Evolutionary conservation across 225 moss, liverwort and hornwort species (phyloP), one percentile per base, ranked within the genome.

Genomic region (Lunularia cruciata): DNA sequence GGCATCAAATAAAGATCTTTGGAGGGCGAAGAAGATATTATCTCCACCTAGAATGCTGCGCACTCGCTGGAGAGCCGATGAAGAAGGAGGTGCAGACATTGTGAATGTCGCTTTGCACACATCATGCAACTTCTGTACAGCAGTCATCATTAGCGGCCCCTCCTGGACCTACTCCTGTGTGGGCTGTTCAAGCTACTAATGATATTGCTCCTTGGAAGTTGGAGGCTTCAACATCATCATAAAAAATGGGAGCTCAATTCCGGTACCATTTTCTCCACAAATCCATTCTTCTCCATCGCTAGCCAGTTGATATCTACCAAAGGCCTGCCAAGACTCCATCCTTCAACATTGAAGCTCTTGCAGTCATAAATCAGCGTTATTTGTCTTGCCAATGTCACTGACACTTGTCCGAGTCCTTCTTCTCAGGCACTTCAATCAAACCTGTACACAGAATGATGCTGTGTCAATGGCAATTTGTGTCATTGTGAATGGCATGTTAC

Each of bases 41-140:
- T 27, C 36, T 51, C 43, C 60, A 90, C 90, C 90, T 45, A 90
- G 65, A 7, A 88, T 73, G 10, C 75, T 64, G 35, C 91, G 93
- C 56, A 99, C 98, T 55, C 85, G 84, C 46, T 88, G 85, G 75
- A 93, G 78, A 28, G 85, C 85, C 69, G 70, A 74, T 55, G 85
- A 84, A 46, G 89, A 83, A 30, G 98, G 91, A 57, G 86, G 78
- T 61, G 81, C 57, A 6, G 87, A 76, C 14, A 88, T 72, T 37
- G 85, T 83, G 40, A 99, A 99, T 39, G 86, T 81, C 61, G 85
- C 85, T 77, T 82, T 91, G 57, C 98, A 93, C 42, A 89, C 86
- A 60, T 99, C 98, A 67, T 93, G 89, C 68, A 99, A 77, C 58
- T 87, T 83, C 80, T 99, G 98, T 3, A 99, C 89, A 57, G 83